Evolutionary conservation across 805 yeast species (phyloP).

Genomic region (Maudiozyma saulgeensis): DNA sequence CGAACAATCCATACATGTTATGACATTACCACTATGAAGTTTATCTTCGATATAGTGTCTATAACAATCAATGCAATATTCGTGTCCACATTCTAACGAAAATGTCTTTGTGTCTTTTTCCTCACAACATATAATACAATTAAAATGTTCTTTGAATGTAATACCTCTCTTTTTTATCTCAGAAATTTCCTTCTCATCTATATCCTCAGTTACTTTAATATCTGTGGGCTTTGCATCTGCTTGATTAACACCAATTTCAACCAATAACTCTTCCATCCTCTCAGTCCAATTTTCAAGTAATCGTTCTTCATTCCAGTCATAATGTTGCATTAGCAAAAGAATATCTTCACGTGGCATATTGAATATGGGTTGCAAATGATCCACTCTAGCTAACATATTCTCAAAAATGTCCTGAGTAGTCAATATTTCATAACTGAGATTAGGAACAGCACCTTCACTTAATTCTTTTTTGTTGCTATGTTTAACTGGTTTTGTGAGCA

Average conservation of each 20-base stretch:
- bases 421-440: conserved; percentile 23
- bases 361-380: conserved; percentile 24
- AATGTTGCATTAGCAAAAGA: conserved; percentile 37
- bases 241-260: conserved; percentile 27
- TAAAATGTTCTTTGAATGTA: conserved; percentile 23
- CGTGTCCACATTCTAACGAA: conserved; percentile 58
- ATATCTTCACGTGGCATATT: conserved; percentile 27
- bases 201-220: not conserved
- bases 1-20: conserved; percentile 58
- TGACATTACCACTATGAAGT: conserved; percentile 34
- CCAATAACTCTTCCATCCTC: conserved; percentile 30
- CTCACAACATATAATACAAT: conserved; percentile 70
- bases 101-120: conserved; percentile 36
- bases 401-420: conserved; percentile 28
- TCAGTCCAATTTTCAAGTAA: conserved; percentile 48
- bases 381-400: conserved; percentile 21
- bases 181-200: not conserved
- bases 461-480: conserved; percentile 7
- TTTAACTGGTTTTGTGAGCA: conserved; percentile 9
- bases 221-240: too few relatives aligned
- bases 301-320: conserved; percentile 51
- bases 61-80: conserved; percentile 64
- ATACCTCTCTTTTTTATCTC: conserved; percentile 8
- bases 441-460: conserved; percentile 17
- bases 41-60: conserved; percentile 44